A percentile compares a stretch with the other conserved stretches of the same genome.
Conservation (phyloP, 2,329 filamentous ascomycete species). For the Aspergillus fumigatus region DNA sequence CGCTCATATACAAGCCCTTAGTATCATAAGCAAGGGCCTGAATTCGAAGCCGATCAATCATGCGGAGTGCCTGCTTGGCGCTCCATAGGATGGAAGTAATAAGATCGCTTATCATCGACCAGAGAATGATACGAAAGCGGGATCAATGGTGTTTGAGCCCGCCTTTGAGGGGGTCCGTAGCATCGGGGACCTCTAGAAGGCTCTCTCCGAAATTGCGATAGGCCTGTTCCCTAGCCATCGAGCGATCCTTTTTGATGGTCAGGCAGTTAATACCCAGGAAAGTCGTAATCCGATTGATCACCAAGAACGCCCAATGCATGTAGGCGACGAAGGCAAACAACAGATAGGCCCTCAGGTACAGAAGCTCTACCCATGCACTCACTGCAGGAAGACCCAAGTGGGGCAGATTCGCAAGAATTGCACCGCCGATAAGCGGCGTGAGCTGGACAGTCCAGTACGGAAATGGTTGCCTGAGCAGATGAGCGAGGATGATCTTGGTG, state of each 20-base stretch:
- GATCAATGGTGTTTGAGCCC: slow-evolving; percentile 17
- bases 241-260: slow-evolving; percentile 59
- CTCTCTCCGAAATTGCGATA: slow-evolving; percentile 34
- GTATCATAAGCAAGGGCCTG: background rate
- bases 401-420: slow-evolving; percentile 76
- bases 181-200: slow-evolving; percentile 5
- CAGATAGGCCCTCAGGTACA: slow-evolving; percentile 82
- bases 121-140: background rate
- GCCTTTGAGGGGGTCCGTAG: slow-evolving; percentile 2
- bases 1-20: background rate
- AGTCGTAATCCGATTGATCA: slow-evolving; percentile 85
- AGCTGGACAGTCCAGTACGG: slow-evolving; percentile 95
- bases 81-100: background rate
- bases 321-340: slow-evolving; percentile 80
- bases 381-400: slow-evolving; percentile 66
- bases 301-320: slow-evolving; percentile 85
- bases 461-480: slow-evolving; percentile 88
- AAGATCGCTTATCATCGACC: background rate
- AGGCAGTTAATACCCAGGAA: slow-evolving; percentile 93
- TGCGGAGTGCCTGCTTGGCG: background rate
- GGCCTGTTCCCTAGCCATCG: slow-evolving; percentile 29
- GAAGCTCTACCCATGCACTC: slow-evolving; percentile 63
- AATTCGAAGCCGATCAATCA: background rate
- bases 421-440: slow-evolving; percentile 78
- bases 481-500: slow-evolving; percentile 97